Evolutionary conservation across 352 stramenopile genomes (phyloP), one percentile per base, ranked within the genome.

Genomic region (Aphanomyces invadans): DNA sequence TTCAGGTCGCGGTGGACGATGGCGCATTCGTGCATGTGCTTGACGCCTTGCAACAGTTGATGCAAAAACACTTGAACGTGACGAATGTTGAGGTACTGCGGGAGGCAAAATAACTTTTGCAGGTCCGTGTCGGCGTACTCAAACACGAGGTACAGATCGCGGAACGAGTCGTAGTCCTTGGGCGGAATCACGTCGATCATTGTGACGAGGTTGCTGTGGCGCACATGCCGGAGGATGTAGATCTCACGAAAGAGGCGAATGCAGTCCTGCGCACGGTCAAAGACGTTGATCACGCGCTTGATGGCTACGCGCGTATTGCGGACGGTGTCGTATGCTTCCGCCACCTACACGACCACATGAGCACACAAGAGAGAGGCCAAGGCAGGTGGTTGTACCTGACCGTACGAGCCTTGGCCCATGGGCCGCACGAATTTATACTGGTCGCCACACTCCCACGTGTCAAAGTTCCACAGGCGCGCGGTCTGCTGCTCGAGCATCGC

Each of bases 51-150:
- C 11, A 98, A 73, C 42, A 98, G 73, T 71, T 98, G 93, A 73
- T 98, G 98, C 62, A 97, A 73, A 74, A 98, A 98, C n/a, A 98
- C 96, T 77, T 98, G 91, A 31, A 97, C 96, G 72, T 98, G 95
- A 65, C 95, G 90, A 60, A 97, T 96, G 0, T 87, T 97, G 55
- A 98, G 74, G 73, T 95, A 97, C 70, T 93, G 84, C 25, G 87
- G 88, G 31, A 80, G 94, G 76, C 96, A 96, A 65, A 98, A 97
- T 59, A 98, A 84, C 45, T 94, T 95, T 73, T 97, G 87, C 69
- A 98, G 73, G 68, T 98, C 92, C 28, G 90, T 97, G 73, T 97
- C 91, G 56, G 97, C 83, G 21, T 95, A 95, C 55, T 97, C 88
- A 57, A 94, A 92, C 54, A 97, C 87, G 29, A 97, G 79, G 75